Evolutionary conservation across 225 moss, liverwort and hornwort genomes (phyloP).

Genomic region (Thuidium tamariscinum): DNA sequence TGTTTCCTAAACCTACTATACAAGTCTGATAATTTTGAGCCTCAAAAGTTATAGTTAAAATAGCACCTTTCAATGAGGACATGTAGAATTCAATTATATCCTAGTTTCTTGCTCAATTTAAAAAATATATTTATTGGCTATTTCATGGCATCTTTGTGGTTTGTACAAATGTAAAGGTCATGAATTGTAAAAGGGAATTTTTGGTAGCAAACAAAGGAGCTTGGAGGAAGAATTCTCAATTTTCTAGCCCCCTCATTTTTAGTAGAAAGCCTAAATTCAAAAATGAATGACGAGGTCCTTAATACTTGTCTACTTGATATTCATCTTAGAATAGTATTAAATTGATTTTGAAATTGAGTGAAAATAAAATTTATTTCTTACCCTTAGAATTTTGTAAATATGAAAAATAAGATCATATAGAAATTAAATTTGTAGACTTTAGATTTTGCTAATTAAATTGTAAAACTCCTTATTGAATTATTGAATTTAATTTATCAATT

Average conservation of each 20-base stretch:
- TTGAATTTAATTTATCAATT: not conserved
- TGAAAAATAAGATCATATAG: not conserved
- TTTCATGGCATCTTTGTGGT: rapidly evolving
- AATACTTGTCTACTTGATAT: not conserved
- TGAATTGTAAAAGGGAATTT: not conserved
- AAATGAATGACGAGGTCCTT: not conserved
- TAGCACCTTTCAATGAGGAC: not conserved
- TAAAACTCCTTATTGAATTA: not conserved
- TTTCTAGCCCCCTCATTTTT: rapidly evolving
- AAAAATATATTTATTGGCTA: too few relatives aligned
- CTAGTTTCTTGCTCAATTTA: not conserved
- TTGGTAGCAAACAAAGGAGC: not conserved
- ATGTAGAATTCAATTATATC: rapidly evolving
- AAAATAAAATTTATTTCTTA: not conserved
- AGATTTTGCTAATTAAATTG: not conserved
- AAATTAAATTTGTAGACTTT: not conserved
- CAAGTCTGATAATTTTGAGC: not conserved
- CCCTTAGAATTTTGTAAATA: too few relatives aligned
- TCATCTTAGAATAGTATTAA: not conserved
- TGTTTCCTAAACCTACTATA: rapidly evolving
- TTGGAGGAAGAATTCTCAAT: not conserved
- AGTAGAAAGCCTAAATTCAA: not conserved
- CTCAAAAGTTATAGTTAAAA: rapidly evolving
- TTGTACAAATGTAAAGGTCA: rapidly evolving
- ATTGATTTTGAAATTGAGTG: not conserved